These are phyloP conservation scores for Xylaria sp. DNA, from an alignment of 2,329 filamentous ascomycete genomes.

Conservation along the genomic window DNA sequence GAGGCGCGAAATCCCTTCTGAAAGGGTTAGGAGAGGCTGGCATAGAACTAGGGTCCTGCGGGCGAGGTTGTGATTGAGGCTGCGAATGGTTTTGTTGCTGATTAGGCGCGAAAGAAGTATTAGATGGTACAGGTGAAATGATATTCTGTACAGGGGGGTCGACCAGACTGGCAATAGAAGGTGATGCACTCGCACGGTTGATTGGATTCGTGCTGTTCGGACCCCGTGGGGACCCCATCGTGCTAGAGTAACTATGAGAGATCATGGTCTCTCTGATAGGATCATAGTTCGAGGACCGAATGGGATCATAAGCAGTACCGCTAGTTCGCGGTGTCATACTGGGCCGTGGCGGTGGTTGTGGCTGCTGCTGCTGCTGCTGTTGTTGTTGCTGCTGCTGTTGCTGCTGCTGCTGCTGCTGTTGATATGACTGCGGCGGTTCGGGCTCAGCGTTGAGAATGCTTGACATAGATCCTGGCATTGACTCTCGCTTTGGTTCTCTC, in stretches of 20 bases:
- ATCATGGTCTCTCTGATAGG: constrained; percentile 71
- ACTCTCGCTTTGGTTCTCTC: constrained; percentile 63
- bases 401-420: constrained; percentile 58
- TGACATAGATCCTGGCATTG: constrained; percentile 62
- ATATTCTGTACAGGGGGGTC: constrained; percentile 68
- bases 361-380: constrained; percentile 57
- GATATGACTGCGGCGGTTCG: constrained; percentile 55
- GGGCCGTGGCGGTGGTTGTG: constrained; percentile 55
- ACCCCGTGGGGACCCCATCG: constrained; percentile 63
- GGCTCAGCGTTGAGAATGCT: constrained; percentile 66
- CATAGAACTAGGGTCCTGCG: constrained; percentile 51
- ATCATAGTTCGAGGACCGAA: constrained; percentile 78
- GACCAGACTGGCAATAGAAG: constrained; percentile 90
- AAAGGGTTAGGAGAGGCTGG: constrained; percentile 57
- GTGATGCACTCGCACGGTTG: constrained; percentile 85
- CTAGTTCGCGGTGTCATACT: constrained; percentile 67
- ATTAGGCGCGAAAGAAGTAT: constrained; percentile 49
- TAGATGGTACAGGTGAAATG: constrained; percentile 53
- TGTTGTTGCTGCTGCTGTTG: constrained; percentile 58
- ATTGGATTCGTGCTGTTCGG: constrained; percentile 50
- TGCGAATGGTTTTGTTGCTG: constrained; percentile 43
- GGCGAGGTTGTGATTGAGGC: constrained; percentile 44
- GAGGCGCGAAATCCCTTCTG: constrained; percentile 51
- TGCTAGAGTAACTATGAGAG: constrained; percentile 58
- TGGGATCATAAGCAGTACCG: constrained; percentile 89